A percentile compares a stretch with the other conserved stretches of the same genome.
These are phyloP conservation scores for Flueggea neowawraea DNA, from an alignment of 441 rosid species.

Conservation along the genomic window DNA sequence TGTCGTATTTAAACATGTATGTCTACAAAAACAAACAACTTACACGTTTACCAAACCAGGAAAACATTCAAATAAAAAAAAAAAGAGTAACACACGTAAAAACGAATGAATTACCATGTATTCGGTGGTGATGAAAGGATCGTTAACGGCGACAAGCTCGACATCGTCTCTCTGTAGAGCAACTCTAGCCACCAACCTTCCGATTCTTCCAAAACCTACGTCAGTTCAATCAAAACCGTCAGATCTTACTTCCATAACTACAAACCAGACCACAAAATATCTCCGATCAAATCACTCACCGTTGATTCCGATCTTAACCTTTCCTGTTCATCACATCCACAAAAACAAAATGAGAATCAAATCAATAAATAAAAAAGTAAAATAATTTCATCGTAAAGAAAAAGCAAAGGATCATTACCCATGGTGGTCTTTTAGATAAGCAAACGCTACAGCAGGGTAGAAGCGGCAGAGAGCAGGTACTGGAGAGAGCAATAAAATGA, in stretches of 20 bases:
- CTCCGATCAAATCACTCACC: constrained; percentile 10
- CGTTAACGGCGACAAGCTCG: constrained; percentile 61
- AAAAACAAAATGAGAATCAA: no score
- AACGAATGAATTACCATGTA: constrained; percentile 33
- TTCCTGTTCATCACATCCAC: constrained; percentile 9
- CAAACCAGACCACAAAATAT: background rate
- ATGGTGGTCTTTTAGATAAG: constrained; percentile 9
- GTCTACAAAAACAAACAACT: constrained; percentile 27
- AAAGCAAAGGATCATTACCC: constrained; percentile 17
- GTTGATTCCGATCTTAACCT: constrained; percentile 29
- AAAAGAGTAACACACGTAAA: background rate
- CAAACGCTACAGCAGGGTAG: background rate
- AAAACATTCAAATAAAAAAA: background rate
- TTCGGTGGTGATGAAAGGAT: constrained; percentile 48
- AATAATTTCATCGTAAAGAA: no score
- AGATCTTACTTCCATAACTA: constrained; percentile 3
- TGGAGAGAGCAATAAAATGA: background rate
- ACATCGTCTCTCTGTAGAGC: constrained; percentile 51
- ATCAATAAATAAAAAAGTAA: no score
- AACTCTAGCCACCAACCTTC: constrained; percentile 54
- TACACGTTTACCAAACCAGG: background rate
- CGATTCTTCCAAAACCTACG: constrained; percentile 61
- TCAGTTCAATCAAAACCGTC: background rate
- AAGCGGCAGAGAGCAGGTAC: background rate
- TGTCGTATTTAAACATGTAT: constrained; percentile 64